Evolutionary conservation across 2,329 filamentous ascomycete species (phyloP).

Genomic region (Pyricularia grisea): DNA sequence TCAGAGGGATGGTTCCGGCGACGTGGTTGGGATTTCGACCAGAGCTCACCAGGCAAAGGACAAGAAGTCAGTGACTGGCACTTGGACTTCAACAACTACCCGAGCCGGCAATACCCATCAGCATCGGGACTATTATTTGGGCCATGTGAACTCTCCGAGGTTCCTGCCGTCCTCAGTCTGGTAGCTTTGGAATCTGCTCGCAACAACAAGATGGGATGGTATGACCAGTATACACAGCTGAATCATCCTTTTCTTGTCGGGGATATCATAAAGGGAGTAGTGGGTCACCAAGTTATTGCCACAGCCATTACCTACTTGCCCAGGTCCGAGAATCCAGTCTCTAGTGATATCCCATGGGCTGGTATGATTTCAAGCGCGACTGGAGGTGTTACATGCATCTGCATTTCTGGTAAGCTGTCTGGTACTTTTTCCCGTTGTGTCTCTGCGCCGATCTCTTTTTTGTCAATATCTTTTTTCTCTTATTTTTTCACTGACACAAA

Average conservation of each 20-base stretch:
- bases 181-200: conserved; percentile 36
- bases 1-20: conserved; percentile 42
- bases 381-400: conserved; percentile 52
- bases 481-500: conserved; percentile 26
- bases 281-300: conserved; percentile 38
- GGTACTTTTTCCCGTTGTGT: neutral
- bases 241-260: conserved; percentile 35
- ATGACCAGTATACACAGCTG: conserved; percentile 46
- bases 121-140: conserved; percentile 31
- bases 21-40: conserved; percentile 42
- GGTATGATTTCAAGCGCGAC: conserved; percentile 37
- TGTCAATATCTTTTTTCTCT: neutral
- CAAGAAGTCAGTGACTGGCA: conserved; percentile 44
- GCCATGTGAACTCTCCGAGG: conserved; percentile 34
- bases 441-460: neutral
- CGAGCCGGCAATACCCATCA: conserved; percentile 24
- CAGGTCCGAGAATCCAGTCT: conserved; percentile 32
- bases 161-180: conserved; percentile 35
- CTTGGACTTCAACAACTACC: conserved; percentile 40
- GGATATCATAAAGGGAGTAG: conserved; percentile 45
- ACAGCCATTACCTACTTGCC: conserved; percentile 45
- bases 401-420: conserved; percentile 36
- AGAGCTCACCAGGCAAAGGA: conserved; percentile 31
- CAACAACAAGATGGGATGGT: conserved; percentile 45
- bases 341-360: conserved; percentile 47